Conservation (phyloP, 2,329 filamentous ascomycete species). For the Didymella segeticola region DNA sequence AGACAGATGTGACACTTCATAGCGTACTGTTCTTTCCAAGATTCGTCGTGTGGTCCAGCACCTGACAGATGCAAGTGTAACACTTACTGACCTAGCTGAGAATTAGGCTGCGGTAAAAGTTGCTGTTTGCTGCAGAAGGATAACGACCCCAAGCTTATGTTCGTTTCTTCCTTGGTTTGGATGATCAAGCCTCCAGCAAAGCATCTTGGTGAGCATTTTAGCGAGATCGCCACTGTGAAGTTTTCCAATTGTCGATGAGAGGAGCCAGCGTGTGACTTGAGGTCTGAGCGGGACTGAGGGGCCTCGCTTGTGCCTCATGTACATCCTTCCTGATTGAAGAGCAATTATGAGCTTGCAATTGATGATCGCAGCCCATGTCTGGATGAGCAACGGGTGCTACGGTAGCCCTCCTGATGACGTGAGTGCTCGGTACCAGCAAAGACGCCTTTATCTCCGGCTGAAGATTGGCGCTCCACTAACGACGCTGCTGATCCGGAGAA, state of each 20-base stretch:
- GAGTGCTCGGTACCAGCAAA: background rate
- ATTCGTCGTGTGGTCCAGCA: background rate
- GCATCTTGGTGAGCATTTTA: background rate
- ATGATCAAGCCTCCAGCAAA: slow-evolving; percentile 1
- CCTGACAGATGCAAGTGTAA: slow-evolving; percentile 4
- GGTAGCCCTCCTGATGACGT: slow-evolving; percentile 4
- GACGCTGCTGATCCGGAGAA: background rate
- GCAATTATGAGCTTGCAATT: background rate
- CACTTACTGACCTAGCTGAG: background rate
- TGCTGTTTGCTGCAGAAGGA: background rate
- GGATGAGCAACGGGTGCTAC: background rate
- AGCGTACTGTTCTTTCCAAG: background rate
- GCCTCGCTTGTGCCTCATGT: too few species aligned
- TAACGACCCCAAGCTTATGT: background rate
- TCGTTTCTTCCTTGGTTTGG: background rate
- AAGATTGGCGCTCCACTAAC: background rate
- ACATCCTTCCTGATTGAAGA: background rate
- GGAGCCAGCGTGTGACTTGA: background rate
- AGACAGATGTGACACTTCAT: slow-evolving; percentile 14
- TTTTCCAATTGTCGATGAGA: background rate
- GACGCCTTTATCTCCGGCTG: background rate
- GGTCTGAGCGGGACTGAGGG: background rate
- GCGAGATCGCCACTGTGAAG: background rate
- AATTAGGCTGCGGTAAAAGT: background rate
- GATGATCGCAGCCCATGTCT: background rate